Evolutionary conservation across 2,329 filamentous ascomycete species (phyloP).

Genomic region (Corynespora cassiicola): DNA sequence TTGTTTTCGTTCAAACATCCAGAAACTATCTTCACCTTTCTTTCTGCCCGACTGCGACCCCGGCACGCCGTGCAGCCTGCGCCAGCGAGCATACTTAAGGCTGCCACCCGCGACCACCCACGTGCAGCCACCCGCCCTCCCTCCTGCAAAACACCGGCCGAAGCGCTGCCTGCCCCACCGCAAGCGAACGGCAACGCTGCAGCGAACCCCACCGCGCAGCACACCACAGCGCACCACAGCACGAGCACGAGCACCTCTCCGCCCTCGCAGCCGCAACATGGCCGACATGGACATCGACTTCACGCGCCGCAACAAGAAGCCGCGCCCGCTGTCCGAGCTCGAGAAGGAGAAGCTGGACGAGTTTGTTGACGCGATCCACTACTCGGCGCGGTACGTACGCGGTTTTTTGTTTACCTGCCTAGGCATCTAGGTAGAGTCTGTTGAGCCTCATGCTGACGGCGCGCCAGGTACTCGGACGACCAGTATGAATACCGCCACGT

Average conservation of each 20-base stretch:
- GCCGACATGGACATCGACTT: slow-evolving; percentile 73
- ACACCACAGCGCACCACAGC: slow-evolving; percentile 6
- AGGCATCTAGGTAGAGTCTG: slow-evolving; percentile 14
- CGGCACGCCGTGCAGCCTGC: background rate
- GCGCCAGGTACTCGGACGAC: slow-evolving; percentile 82
- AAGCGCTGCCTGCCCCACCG: slow-evolving; percentile 6
- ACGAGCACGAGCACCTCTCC: slow-evolving; percentile 38
- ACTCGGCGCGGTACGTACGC: slow-evolving; percentile 88
- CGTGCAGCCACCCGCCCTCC: background rate
- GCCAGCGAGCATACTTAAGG: slow-evolving; percentile 4
- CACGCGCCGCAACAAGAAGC: slow-evolving; percentile 83
- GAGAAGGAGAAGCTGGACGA: slow-evolving; percentile 88
- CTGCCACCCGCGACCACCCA: background rate
- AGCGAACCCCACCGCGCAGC: slow-evolving; percentile 5
- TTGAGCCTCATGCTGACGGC: slow-evolving; percentile 20
- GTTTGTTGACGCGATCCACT: slow-evolving; percentile 92
- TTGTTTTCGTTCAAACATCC: slow-evolving; percentile 1
- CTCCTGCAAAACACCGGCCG: background rate
- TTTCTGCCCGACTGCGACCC: background rate
- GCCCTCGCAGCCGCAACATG: slow-evolving; percentile 24
- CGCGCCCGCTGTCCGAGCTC: slow-evolving; percentile 77
- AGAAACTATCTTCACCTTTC: background rate
- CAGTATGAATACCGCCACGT: slow-evolving; percentile 98
- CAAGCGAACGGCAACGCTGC: no score
- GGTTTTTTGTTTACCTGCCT: slow-evolving; percentile 27